phyloP scores from a whole-genome alignment of 306 rosid genomes.

The Leucaena leucocephala region DNA sequence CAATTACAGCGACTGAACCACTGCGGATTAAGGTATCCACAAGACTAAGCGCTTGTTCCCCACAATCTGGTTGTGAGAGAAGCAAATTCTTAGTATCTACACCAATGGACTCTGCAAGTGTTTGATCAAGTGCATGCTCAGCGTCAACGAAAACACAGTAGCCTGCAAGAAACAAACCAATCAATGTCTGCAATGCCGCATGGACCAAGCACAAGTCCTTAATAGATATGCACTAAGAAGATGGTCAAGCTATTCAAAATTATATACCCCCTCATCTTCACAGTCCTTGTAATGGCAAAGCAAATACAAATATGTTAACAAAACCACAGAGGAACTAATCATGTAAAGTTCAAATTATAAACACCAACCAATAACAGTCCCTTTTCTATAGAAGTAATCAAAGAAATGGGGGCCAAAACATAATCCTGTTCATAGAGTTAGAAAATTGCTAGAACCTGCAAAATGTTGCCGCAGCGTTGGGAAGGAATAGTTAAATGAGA shows the following conservation, averaged over 20 bases:
- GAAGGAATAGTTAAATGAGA: slow-evolving; percentile 7
- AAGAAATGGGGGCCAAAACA: not conserved
- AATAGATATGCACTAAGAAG: slow-evolving; percentile 26
- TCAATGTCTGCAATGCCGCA: slow-evolving; percentile 1
- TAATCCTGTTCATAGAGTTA: slow-evolving; percentile 2
- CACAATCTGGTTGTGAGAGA: slow-evolving; percentile 93
- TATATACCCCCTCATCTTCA: slow-evolving; percentile 12
- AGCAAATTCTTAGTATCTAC: slow-evolving; percentile 75
- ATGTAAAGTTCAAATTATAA: not conserved
- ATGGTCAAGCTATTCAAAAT: not conserved
- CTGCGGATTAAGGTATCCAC: slow-evolving; percentile 88
- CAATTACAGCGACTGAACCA: slow-evolving; percentile 94
- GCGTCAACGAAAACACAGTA: slow-evolving; percentile 92
- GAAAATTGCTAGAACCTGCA: not conserved
- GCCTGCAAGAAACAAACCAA: slow-evolving; percentile 51
- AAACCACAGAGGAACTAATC: not conserved
- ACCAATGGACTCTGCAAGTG: slow-evolving; percentile 80
- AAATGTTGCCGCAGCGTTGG: not conserved
- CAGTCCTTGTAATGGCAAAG: not conserved
- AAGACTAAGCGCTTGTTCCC: slow-evolving; percentile 90
- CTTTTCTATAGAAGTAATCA: not conserved
- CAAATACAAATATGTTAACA: not conserved
- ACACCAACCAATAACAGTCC: slow-evolving; percentile 12
- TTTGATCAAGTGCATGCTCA: slow-evolving; percentile 91
- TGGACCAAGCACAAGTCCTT: slow-evolving; percentile 6